phyloP scores from a whole-genome alignment of 139 green algal species.

The Coelastrella sp. region DNA sequence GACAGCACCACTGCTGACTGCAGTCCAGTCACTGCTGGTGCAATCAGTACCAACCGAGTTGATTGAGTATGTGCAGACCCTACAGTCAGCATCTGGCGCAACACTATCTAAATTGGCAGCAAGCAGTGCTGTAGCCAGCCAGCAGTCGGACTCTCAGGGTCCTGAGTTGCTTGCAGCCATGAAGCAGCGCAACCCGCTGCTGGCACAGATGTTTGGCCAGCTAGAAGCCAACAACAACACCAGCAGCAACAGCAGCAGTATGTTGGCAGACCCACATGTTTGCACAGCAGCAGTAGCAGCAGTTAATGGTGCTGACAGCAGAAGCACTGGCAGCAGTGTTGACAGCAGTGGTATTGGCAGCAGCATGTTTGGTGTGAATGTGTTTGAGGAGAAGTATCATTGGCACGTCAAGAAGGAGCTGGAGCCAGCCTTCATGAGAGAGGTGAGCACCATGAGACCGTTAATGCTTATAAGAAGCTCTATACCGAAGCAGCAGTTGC shows the following conservation, averaged over 20 bases:
- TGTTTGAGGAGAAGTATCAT: slow-evolving; percentile 6
- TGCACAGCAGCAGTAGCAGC: background rate
- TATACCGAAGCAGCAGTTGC: too few relatives aligned
- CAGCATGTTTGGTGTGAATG: background rate
- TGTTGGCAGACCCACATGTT: too few relatives aligned
- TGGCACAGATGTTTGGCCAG: background rate
- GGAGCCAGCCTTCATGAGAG: background rate
- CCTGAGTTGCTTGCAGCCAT: slow-evolving; percentile 7
- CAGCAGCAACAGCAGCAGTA: background rate
- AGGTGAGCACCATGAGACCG: background rate
- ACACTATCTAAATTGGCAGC: too few relatives aligned
- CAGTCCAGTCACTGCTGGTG: background rate
- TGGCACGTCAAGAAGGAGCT: slow-evolving; percentile 16
- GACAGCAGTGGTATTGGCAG: background rate
- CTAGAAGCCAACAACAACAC: background rate
- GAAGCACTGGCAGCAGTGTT: background rate
- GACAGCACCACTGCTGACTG: background rate
- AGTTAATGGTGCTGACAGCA: too few relatives aligned
- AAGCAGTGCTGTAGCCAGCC: too few relatives aligned
- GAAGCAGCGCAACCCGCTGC: background rate
- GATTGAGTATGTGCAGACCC: background rate
- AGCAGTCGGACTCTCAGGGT: background rate
- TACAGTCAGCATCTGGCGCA: too few relatives aligned
- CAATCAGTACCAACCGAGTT: background rate
- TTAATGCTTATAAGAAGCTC: too few relatives aligned